A percentile compares a stretch with the other conserved stretches of the same genome.
phyloP scores from a whole-genome alignment of 2,329 filamentous ascomycete genomes.

The Periconia digitata region DNA sequence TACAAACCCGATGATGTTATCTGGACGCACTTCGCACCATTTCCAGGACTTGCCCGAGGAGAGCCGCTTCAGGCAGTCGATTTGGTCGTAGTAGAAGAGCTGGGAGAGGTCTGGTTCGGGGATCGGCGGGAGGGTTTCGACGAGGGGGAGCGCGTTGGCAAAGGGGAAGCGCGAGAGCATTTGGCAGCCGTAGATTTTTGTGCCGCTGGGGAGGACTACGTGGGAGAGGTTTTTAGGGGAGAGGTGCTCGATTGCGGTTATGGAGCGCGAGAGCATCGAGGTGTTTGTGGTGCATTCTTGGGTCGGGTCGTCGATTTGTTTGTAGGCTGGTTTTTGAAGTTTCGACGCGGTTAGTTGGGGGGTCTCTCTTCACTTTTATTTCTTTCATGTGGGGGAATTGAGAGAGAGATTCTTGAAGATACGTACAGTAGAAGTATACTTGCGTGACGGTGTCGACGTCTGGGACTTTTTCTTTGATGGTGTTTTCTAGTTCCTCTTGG shows the following conservation, averaged over 20 bases:
- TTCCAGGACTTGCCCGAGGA: conserved; percentile 44
- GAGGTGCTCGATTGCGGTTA: conserved; percentile 34
- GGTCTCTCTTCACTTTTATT: background rate
- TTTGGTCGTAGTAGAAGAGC: conserved; percentile 47
- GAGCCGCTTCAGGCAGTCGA: conserved; percentile 42
- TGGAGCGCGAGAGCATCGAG: conserved; percentile 41
- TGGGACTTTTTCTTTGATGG: conserved; percentile 39
- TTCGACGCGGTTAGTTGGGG: conserved; percentile 2
- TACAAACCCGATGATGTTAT: conserved; percentile 47
- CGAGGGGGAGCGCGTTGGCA: conserved; percentile 28
- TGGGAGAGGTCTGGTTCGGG: conserved; percentile 37
- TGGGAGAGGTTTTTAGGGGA: conserved; percentile 26
- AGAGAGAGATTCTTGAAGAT: conserved; percentile 4
- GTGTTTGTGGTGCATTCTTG: conserved; percentile 40
- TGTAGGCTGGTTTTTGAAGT: conserved; percentile 26
- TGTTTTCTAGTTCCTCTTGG: conserved; percentile 34
- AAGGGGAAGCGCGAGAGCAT: conserved; percentile 42
- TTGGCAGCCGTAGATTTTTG: conserved; percentile 44
- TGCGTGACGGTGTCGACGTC: conserved; percentile 43
- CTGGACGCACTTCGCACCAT: conserved; percentile 46
- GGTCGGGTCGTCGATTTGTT: conserved; percentile 30
- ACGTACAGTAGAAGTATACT: conserved; percentile 45
- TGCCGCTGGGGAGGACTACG: conserved; percentile 40
- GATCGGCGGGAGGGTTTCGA: conserved; percentile 35
- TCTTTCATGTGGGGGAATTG: background rate